Base-by-base conservation (phyloP, 257 asterid species). In the Gentiana straminea region DNA sequence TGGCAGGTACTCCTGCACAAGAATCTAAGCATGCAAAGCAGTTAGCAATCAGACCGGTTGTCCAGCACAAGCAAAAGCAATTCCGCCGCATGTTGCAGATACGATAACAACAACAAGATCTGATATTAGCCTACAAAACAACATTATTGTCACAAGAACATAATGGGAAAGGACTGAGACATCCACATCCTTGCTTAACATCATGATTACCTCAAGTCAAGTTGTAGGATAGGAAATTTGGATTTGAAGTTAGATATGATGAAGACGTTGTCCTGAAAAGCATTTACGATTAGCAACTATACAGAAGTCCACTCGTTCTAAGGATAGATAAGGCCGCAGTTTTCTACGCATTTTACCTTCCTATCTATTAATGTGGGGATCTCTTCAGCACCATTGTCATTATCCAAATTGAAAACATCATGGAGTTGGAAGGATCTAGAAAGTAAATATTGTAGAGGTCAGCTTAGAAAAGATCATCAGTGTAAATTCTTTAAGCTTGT, bases 31-130 rank as follows among this genome's bases (percentile, higher is more conserved):
- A 39, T 8, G 8, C 8, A 4, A 4, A 41, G 9, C 46, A 41
- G 46, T 64, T 48, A 64, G 64, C 60, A 58, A 71, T 72, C 83
- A 63, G 67, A 86, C 92, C 79, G 94, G 92, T 70, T 81, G 96
- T 76, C 96, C 94, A 68, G 82, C 85, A 65, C 84, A 86, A 61
- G 96, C 92, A 59, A 84, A 86, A 62, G 83, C 86, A 63, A 86
- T 84, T 51, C 94, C 96, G 57, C 96, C 96, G 72, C 94, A 86
- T 73, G 96, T 80, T 62, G 96, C 96, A 60, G 91, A 84, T 52
- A 86, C 96, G 75, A 86, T 86, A 64, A 84, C 86, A 61, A 86
- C 81, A 48, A 86, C 94, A 46, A 86, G 75, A 79, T 86, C 96
- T 36, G 94, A 84, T 70, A 86, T 81, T 72, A 84, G 72, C 78